phyloP scores from a whole-genome alignment of 2,329 filamentous ascomycete genomes.

The Aspergillus oerlinghausenensis region DNA sequence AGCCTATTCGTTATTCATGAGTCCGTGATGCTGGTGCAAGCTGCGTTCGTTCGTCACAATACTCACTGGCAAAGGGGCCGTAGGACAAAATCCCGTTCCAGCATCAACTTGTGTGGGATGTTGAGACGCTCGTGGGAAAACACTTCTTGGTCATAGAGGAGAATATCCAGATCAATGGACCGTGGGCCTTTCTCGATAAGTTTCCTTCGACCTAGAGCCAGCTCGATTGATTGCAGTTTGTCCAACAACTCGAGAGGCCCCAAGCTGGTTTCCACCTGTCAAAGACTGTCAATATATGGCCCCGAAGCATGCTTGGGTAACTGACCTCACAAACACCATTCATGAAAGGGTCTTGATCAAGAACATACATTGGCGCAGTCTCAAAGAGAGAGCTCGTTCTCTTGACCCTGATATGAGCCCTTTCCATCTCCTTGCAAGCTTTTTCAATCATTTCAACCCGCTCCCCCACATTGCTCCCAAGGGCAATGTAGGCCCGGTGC shows the following conservation, averaged over 20 bases:
- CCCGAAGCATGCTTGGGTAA: conserved; percentile 14
- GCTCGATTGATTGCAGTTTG: conserved; percentile 78
- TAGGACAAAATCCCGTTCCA: conserved; percentile 90
- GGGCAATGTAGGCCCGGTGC: conserved; percentile 68
- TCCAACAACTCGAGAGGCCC: conserved; percentile 73
- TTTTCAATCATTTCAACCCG: conserved; percentile 78
- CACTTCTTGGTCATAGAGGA: conserved; percentile 68
- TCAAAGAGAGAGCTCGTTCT: conserved; percentile 89
- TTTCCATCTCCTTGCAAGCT: conserved; percentile 74
- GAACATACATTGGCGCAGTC: conserved; percentile 93
- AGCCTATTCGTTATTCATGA: conserved; percentile 25
- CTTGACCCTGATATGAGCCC: conserved; percentile 65
- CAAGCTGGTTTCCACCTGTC: conserved; percentile 73
- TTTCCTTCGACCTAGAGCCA: conserved; percentile 72
- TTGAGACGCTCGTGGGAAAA: conserved; percentile 69
- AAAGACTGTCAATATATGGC: conserved; percentile 3
- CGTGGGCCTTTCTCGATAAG: conserved; percentile 87
- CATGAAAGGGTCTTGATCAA: conserved; percentile 80
- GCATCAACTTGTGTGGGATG: conserved; percentile 78
- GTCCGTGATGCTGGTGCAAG: not conserved
- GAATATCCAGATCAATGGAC: conserved; percentile 90
- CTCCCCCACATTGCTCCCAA: conserved; percentile 90
- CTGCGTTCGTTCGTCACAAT: not conserved
- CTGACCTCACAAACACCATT: conserved; percentile 89
- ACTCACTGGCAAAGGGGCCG: conserved; percentile 64